Base-by-base conservation (phyloP, 495 filamentous ascomycete genomes). In the Xeromyces bisporus region DNA sequence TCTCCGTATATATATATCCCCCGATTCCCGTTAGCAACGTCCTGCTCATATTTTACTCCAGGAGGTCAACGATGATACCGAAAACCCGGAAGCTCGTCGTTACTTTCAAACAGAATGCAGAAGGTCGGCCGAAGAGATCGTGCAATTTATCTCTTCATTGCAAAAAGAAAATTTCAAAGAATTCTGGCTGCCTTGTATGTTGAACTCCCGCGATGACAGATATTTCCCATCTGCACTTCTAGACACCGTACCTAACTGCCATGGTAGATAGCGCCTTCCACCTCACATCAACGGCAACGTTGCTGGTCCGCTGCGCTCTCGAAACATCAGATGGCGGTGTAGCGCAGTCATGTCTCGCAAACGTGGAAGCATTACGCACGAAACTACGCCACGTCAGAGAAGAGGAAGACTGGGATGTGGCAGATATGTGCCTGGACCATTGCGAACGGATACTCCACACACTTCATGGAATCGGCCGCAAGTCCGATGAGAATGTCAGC, bases 331-430 rank as follows among this genome's bases (percentile, higher is more conserved):
- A 58, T 42, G 41, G 34, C 26, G 47, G 58, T 26, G 44, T 62
- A 15, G 52, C 58, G 29, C 50, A 51, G 12, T 50, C 55, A 4
- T 59, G 60, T 35, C 49, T 62, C 41, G 28, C 51, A 13, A 57
- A 61, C 35, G 56, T 64, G 25, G 50, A 58, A 35, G 56, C 51
- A 15, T 46, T 64, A 18, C 57, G 55, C 21, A 39, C 42, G 3
- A 53, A 63, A 26, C 49, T 69, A 4, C 61, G 60, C 15, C 56
- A 56, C n/a, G 61, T 66, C 10, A 51, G 51, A 9, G 61, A 69
- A 33, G 53, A 66, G 34, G 56, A 67, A 37, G 62, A 64, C 40
- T 69, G 62, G 62, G 65, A 69, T 33, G 51, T 67, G 2, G 65
- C 62, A 6, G 56, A 63, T 29, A 62, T 66, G 52, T 69, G 65